phyloP scores from a whole-genome alignment of 768 basidiomycete species.

The Boletellus emodensis region DNA sequence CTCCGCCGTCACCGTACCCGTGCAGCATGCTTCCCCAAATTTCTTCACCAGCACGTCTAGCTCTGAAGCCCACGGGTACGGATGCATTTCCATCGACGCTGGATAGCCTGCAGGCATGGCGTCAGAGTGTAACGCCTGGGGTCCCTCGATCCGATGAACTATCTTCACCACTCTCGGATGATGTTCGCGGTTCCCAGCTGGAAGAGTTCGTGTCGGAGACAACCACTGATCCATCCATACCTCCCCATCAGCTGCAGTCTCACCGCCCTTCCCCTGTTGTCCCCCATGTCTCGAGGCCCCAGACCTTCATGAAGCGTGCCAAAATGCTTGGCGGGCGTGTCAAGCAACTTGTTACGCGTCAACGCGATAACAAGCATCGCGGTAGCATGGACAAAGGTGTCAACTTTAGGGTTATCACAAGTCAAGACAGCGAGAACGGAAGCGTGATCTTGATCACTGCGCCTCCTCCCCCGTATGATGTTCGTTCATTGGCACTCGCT shows the following conservation, averaged over 20 bases:
- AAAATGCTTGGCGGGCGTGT: conserved; percentile 28
- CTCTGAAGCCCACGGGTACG: conserved; percentile 27
- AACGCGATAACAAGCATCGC: conserved; percentile 7
- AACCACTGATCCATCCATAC: conserved; percentile 1
- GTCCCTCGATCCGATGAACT: conserved; percentile 16
- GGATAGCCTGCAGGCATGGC: conserved; percentile 29
- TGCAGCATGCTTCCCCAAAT: conserved; percentile 12
- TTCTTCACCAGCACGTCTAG: conserved; percentile 15
- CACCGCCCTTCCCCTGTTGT: neutral
- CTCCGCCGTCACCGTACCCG: conserved; percentile 8
- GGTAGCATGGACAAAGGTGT: conserved; percentile 19
- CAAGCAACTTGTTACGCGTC: conserved; percentile 24
- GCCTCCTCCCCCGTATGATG: conserved; percentile 26
- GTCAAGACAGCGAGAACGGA: conserved; percentile 28
- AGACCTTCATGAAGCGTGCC: conserved; percentile 23
- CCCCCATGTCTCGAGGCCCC: conserved; percentile 12
- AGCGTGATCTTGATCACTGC: conserved; percentile 31
- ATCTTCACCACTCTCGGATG: conserved; percentile 14
- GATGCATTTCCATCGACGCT: conserved; percentile 30
- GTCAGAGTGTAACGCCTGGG: conserved; percentile 19
- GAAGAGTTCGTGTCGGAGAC: conserved; percentile 10
- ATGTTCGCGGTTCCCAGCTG: conserved; percentile 1
- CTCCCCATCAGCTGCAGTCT: conserved; percentile 7
- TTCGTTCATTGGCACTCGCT: conserved; percentile 1
- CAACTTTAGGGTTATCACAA: conserved; percentile 17